Conservation (phyloP, 257 asterid genomes). For the Nicotiana undulata region DNA sequence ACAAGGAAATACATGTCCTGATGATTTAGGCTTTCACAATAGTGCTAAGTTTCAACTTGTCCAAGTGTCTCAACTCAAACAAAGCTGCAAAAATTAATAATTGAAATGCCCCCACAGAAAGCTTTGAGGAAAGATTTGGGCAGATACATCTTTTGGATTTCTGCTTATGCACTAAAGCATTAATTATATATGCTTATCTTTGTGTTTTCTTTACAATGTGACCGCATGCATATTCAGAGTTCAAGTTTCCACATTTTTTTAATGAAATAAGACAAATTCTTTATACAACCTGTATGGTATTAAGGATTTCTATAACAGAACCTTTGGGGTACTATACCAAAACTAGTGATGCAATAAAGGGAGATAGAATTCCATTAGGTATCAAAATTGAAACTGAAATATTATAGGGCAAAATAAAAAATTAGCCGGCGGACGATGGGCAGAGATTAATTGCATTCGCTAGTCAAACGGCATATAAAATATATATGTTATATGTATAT, state of each 20-base stretch:
- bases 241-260: neutral
- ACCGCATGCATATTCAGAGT: neutral
- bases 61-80: neutral
- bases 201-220: neutral
- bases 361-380: neutral
- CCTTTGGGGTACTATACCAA: conserved; percentile 5
- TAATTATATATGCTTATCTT: neutral
- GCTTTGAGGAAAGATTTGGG: neutral
- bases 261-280: conserved; percentile 10
- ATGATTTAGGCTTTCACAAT: neutral
- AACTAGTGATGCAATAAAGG: conserved; percentile 18
- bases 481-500: too few species aligned
- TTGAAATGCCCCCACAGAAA: neutral
- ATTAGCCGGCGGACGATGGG: too few species aligned
- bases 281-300: neutral
- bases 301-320: neutral
- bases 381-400: too few species aligned
- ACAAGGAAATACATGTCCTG: too few species aligned
- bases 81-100: neutral
- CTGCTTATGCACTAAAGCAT: neutral
- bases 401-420: too few species aligned
- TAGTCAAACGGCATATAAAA: too few species aligned
- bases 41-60: neutral
- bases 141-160: neutral
- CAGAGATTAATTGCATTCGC: too few species aligned